phyloP scores from a whole-genome alignment of 768 basidiomycete genomes.

The Podaxis sp. region DNA sequence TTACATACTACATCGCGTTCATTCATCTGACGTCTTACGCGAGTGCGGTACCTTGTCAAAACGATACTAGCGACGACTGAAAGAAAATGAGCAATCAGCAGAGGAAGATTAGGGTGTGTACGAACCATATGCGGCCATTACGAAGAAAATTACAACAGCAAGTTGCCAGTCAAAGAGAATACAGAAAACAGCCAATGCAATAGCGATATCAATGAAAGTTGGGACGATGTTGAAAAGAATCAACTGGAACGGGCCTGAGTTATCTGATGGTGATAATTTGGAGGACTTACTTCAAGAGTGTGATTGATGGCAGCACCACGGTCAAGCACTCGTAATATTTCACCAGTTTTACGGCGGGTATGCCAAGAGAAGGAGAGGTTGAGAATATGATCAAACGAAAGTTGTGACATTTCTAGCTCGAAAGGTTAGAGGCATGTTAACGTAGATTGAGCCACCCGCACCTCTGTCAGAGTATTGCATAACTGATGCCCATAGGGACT shows the following conservation, averaged over 20 bases:
- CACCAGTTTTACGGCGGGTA: conserved; percentile 81
- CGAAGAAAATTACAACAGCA: conserved; percentile 63
- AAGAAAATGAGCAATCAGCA: conserved; percentile 42
- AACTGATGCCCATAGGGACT: conserved; percentile 83
- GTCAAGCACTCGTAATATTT: conserved; percentile 78
- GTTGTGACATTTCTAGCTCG: conserved; percentile 72
- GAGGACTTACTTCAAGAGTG: conserved; percentile 58
- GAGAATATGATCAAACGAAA: conserved; percentile 85
- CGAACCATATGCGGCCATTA: conserved; percentile 75
- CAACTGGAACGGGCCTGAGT: conserved; percentile 39
- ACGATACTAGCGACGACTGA: conserved; percentile 55
- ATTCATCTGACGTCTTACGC: conserved; percentile 76
- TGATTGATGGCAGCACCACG: conserved; percentile 87
- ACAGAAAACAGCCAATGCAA: conserved; percentile 70
- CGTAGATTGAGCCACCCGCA: conserved; percentile 22
- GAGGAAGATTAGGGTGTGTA: conserved; percentile 21
- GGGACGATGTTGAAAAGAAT: conserved; percentile 85
- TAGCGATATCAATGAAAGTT: conserved; percentile 74
- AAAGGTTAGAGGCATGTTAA: not conserved
- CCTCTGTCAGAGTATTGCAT: conserved; percentile 85
- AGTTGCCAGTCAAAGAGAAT: conserved; percentile 65
- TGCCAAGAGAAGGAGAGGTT: conserved; percentile 86
- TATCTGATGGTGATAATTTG: not conserved
- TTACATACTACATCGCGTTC: conserved; percentile 70
- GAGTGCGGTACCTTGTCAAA: conserved; percentile 73